Percentiles rank a stretch among this genome's conserved stretches.
phyloP scores from a whole-genome alignment of 192 early-diverging fungal species.

The Mortierella claussenii region DNA sequence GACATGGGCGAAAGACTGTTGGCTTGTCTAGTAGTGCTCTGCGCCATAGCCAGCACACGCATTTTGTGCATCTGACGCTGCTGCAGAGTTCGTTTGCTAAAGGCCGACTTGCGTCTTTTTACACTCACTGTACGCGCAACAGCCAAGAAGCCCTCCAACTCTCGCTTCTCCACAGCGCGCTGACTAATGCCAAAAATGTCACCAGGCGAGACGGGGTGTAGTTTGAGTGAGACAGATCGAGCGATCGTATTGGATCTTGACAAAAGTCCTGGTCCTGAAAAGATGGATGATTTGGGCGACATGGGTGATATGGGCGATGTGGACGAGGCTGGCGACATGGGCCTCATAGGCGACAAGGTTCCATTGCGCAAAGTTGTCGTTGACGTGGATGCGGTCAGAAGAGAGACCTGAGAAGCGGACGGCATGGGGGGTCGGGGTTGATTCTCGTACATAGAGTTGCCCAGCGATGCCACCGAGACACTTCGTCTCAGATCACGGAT shows the following conservation, averaged over 20 bases:
- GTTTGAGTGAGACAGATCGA: slow-evolving; percentile 31
- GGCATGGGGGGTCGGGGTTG: slow-evolving; percentile 11
- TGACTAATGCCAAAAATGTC: slow-evolving; percentile 54
- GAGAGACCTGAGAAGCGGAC: neutral
- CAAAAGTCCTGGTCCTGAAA: slow-evolving; percentile 4
- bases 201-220: slow-evolving; percentile 42
- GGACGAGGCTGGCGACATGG: slow-evolving; percentile 12
- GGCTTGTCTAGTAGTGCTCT: neutral
- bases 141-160: slow-evolving; percentile 32
- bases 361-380: neutral
- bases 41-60: slow-evolving; percentile 5
- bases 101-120: slow-evolving; percentile 2
- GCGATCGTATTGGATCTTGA: slow-evolving; percentile 37
- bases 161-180: slow-evolving; percentile 38
- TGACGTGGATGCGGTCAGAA: neutral
- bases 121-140: slow-evolving; percentile 27
- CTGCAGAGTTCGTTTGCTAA: slow-evolving; percentile 27
- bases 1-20: neutral
- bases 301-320: slow-evolving; percentile 1
- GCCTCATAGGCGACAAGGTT: too few species aligned
- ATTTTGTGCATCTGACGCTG: slow-evolving; percentile 29
- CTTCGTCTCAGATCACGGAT: slow-evolving; percentile 31
- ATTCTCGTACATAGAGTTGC: slow-evolving; percentile 30
- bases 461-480: slow-evolving; percentile 34
- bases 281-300: slow-evolving; percentile 17